These are phyloP conservation scores for Metschnikowia baotianmanensis DNA, from an alignment of 805 yeast genomes.

Conservation along the genomic window DNA sequence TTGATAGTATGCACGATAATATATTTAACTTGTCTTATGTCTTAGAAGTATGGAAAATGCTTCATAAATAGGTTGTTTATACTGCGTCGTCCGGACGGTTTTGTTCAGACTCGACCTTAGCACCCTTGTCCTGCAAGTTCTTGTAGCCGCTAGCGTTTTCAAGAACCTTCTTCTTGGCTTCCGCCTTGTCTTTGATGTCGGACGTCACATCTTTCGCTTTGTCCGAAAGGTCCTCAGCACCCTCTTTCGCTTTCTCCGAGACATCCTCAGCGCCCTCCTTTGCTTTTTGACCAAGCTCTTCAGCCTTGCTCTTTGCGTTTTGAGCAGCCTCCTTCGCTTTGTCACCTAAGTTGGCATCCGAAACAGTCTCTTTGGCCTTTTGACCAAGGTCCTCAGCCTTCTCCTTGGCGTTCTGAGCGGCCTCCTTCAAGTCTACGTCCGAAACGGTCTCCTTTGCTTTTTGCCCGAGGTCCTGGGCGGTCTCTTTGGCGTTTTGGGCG, in stretches of 20 bases:
- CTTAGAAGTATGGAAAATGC: no score
- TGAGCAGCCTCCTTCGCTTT: slow-evolving; percentile 10
- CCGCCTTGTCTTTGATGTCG: slow-evolving; percentile 11
- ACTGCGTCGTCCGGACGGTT: slow-evolving; percentile 48
- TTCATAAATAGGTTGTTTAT: no score
- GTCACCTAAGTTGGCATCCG: no score
- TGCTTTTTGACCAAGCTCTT: not conserved
- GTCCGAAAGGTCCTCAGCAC: slow-evolving; percentile 15
- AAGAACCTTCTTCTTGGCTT: slow-evolving; percentile 23
- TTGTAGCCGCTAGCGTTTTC: slow-evolving; percentile 36
- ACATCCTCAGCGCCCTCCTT: slow-evolving; percentile 1
- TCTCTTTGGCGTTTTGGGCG: slow-evolving; percentile 4
- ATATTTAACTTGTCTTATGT: no score
- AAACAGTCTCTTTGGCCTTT: no score
- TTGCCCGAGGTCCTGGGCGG: slow-evolving; percentile 14
- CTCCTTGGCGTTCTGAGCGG: slow-evolving; percentile 11
- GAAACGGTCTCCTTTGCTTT: no score
- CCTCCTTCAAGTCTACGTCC: no score
- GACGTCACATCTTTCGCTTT: slow-evolving; percentile 17
- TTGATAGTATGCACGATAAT: no score
- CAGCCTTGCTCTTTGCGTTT: not conserved
- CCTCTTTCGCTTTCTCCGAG: slow-evolving; percentile 6
- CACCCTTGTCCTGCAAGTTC: slow-evolving; percentile 43
- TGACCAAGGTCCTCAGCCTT: slow-evolving; percentile 16
- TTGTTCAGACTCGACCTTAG: slow-evolving; percentile 42